Evolutionary conservation across 495 filamentous ascomycete species (phyloP).

Genomic region (Cryomyces minteri): DNA sequence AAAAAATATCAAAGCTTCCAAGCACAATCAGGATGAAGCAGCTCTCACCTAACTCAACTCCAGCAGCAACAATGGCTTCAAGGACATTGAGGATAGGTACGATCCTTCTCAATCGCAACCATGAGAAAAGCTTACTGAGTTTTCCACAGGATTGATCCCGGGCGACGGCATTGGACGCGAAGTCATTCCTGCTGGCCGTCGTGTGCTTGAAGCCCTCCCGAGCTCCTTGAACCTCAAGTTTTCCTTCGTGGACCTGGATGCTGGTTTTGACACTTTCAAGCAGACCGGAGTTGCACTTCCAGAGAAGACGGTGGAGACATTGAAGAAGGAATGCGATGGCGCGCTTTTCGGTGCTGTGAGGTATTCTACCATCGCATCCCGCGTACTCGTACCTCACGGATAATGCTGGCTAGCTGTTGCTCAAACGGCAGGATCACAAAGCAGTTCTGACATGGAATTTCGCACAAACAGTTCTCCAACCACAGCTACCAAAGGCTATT

Average conservation of each 20-base stretch:
- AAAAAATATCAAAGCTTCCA: no score
- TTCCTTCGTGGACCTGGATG: slow-evolving; percentile 79
- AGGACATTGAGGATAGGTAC: slow-evolving; percentile 11
- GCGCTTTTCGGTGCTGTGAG: slow-evolving; percentile 93
- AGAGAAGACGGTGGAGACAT: slow-evolving; percentile 67
- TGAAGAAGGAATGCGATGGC: slow-evolving; percentile 83
- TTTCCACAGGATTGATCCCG: slow-evolving; percentile 64
- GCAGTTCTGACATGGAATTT: not conserved
- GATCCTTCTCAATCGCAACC: not conserved
- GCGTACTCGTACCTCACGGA: not conserved
- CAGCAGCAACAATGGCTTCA: slow-evolving; percentile 7
- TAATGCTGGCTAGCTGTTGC: not conserved
- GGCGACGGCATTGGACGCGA: slow-evolving; percentile 97
- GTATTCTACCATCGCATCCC: slow-evolving; percentile 11
- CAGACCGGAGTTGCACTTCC: slow-evolving; percentile 72
- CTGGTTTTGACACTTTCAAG: slow-evolving; percentile 87
- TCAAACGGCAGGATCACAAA: not conserved
- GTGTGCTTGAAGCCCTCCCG: slow-evolving; percentile 77
- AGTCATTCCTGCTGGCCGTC: slow-evolving; percentile 89
- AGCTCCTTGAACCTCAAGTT: slow-evolving; percentile 71
- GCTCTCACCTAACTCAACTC: no score
- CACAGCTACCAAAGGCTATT: slow-evolving; percentile 77
- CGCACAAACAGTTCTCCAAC: slow-evolving; percentile 40
- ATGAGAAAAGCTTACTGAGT: slow-evolving; percentile 2
- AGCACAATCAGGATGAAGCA: no score